Evolutionary conservation across 2,329 filamentous ascomycete genomes (phyloP).

Genomic region (Penicillium italicum): DNA sequence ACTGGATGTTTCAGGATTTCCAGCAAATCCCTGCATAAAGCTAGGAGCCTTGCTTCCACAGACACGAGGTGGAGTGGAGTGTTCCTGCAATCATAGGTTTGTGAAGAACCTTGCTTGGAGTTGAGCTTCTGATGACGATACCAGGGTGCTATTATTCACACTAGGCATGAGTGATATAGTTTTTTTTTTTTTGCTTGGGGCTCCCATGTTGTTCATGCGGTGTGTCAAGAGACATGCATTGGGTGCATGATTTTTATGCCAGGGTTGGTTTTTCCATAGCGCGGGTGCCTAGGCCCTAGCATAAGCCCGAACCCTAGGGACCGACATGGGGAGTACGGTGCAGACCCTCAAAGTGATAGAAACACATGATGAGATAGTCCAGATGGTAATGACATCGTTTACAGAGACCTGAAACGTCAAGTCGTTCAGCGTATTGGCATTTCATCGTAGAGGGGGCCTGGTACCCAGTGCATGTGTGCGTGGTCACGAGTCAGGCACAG

Average conservation of each 20-base stretch:
- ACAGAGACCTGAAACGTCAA: neutral
- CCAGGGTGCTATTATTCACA: neutral
- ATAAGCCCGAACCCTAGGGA: neutral
- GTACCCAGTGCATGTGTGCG: neutral
- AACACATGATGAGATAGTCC: neutral
- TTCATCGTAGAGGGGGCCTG: neutral
- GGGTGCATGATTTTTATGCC: neutral
- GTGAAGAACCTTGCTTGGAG: conserved; percentile 19
- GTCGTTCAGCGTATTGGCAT: neutral
- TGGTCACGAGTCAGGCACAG: neutral
- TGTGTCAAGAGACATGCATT: neutral
- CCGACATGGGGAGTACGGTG: neutral
- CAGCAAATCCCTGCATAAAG: conserved; percentile 7
- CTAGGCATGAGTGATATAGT: neutral
- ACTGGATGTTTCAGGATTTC: neutral
- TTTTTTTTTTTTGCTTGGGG: neutral
- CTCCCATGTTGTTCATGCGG: neutral
- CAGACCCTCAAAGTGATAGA: neutral
- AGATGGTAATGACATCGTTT: neutral
- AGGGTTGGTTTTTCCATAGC: neutral
- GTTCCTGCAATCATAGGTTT: neutral
- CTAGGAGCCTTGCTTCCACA: conserved; percentile 15
- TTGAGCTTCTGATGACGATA: conserved; percentile 2
- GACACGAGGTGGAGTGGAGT: conserved; percentile 13
- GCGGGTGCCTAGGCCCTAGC: neutral